These are phyloP conservation scores for Ciborinia camelliae DNA, from an alignment of 2,329 filamentous ascomycete species.

Conservation along the genomic window DNA sequence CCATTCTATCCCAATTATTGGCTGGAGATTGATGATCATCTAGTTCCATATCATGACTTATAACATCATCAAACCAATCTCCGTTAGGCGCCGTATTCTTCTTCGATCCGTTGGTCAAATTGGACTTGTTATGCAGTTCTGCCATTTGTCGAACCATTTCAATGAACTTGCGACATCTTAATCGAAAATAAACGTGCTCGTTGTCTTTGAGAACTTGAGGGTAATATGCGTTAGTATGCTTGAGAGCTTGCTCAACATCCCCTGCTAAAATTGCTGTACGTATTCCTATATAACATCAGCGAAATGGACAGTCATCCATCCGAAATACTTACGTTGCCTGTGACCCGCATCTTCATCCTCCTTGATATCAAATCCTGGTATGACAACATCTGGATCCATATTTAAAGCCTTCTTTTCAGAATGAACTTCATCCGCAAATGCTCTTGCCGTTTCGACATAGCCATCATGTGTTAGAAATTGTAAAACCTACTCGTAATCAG, in stretches of 20 bases:
- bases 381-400: constrained; percentile 50
- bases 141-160: constrained; percentile 83
- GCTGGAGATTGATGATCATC: constrained; percentile 49
- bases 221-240: constrained; percentile 74
- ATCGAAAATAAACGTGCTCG: constrained; percentile 79
- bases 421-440: constrained; percentile 79
- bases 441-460: constrained; percentile 87
- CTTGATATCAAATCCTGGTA: constrained; percentile 61
- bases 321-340: constrained; percentile 67
- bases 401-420: constrained; percentile 69
- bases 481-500: constrained; percentile 48
- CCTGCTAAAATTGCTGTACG: constrained; percentile 83
- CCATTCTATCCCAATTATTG: constrained; percentile 49
- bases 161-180: constrained; percentile 88
- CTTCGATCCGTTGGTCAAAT: constrained; percentile 32
- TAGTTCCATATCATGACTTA: constrained; percentile 49
- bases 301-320: not conserved
- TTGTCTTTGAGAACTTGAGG: constrained; percentile 76
- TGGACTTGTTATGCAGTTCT: constrained; percentile 50
- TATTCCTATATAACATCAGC: constrained; percentile 59
- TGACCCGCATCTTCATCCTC: constrained; percentile 86
- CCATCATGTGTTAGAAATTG: constrained; percentile 94
- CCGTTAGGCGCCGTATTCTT: constrained; percentile 41
- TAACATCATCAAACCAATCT: constrained; percentile 40
- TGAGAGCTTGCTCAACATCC: constrained; percentile 86